Base-by-base conservation (phyloP, 495 filamentous ascomycete genomes). In the Tricharina praecox region DNA sequence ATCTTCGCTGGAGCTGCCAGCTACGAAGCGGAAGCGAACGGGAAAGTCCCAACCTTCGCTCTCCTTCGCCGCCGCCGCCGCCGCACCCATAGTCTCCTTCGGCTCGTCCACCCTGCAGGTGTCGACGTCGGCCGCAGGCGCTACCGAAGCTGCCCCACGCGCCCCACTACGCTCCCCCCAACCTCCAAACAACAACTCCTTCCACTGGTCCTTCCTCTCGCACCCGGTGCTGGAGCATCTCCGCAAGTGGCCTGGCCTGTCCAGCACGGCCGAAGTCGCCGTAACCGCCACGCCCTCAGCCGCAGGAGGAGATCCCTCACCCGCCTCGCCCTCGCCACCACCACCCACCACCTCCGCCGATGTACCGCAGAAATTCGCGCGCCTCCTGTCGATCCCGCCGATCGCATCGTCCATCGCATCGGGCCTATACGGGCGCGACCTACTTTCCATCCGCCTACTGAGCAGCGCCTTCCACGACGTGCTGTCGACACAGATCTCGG, bases 271-370 rank as follows among this genome's bases (percentile, higher is more conserved):
- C n/a, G n/a, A n/a, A n/a, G n/a, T n/a, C n/a, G n/a, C n/a, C 13
- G 28, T 32, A 13, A 13, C 28, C 7, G 7, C 28, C 28, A 7
- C 28, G 28, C 7, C 28, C 66, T 56, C 54, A 55, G 23, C 28
- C 51, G n/a, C 28, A 7, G 13, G 7, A 7, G 28, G 13, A 7
- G 28, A 13, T 32, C 13, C 28, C 7, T 7, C 28, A 32, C 28
- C 28, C 28, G 13, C 7, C 7, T 32, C 28, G 28, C 28, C 7
- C 7, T 32, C 28, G 13, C 7, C 7, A 40, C 37, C 37, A 16
- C 37, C 37, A 16, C 10, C 37, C 18, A 18, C 10, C 18, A 21
- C 21, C 37, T 21, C 37, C n/a, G 37, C 20, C 20, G 3, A n/a
- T n/a, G n/a, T n/a, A n/a, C n/a, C n/a, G n/a, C 44, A 34, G 13